Percentiles rank a stretch among this genome's conserved stretches.
Conservation (phyloP, 2,329 filamentous ascomycete species). For the Colletotrichum sp. region DNA sequence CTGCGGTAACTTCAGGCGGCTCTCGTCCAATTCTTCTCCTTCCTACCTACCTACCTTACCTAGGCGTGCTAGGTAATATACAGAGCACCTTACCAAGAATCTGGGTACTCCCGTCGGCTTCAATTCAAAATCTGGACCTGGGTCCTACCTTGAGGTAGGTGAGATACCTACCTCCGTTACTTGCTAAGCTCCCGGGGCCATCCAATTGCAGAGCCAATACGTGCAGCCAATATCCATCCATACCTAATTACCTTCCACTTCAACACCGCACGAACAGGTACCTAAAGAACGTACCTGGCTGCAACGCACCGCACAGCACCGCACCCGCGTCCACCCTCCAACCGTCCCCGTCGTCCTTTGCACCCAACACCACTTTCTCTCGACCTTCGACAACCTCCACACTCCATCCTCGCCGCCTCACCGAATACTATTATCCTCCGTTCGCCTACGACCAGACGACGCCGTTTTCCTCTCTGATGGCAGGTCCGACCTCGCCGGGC, state of each 20-base stretch:
- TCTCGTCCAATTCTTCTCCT: neutral
- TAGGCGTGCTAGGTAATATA: no score
- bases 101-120: neutral
- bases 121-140: neutral
- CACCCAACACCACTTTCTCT: neutral
- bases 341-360: neutral
- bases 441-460: neutral
- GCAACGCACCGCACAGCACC: neutral
- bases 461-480: constrained; percentile 41
- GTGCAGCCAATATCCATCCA: neutral
- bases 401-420: neutral
- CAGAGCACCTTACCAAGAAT: neutral
- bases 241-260: neutral
- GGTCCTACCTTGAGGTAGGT: neutral
- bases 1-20: neutral
- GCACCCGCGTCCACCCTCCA: neutral
- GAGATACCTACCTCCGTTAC: neutral
- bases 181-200: neutral
- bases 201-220: neutral
- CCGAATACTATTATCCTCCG: neutral
- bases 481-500: constrained; percentile 62
- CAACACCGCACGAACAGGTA: neutral
- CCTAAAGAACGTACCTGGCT: neutral
- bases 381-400: neutral
- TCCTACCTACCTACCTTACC: neutral